Evolutionary conservation across 768 basidiomycete genomes (phyloP).

Genomic region (Phanerochaete carnosa): DNA sequence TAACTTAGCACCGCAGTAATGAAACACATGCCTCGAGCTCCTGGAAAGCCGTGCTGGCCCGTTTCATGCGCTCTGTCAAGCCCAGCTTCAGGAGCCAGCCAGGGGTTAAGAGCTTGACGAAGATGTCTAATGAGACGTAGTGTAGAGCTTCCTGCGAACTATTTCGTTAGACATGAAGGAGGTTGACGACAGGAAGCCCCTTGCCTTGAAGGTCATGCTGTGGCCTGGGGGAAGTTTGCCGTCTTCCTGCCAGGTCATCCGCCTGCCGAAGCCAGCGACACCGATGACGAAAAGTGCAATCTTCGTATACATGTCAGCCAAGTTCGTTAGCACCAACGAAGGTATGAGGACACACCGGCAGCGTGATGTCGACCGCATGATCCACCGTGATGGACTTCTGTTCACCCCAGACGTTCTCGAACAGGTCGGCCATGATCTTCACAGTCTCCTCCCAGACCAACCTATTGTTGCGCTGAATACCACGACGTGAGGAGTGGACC

Average conservation of each 20-base stretch:
- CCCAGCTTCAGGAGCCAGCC: slow-evolving; percentile 20
- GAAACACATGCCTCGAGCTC: slow-evolving; percentile 26
- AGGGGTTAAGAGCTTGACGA: slow-evolving; percentile 23
- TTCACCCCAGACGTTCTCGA: slow-evolving; percentile 43
- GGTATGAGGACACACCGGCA: slow-evolving; percentile 37
- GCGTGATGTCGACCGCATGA: slow-evolving; percentile 49
- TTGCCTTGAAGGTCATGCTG: too few relatives aligned
- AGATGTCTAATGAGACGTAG: slow-evolving; percentile 24
- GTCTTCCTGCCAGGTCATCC: too few relatives aligned
- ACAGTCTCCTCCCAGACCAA: slow-evolving; percentile 38
- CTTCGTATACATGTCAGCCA: too few relatives aligned
- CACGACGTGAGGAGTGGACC: background rate
- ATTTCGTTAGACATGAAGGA: background rate
- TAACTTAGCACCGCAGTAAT: background rate
- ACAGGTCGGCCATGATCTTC: slow-evolving; percentile 29
- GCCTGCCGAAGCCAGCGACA: too few relatives aligned
- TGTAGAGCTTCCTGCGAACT: slow-evolving; percentile 22
- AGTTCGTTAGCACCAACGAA: background rate
- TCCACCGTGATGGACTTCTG: slow-evolving; percentile 38
- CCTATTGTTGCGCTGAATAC: slow-evolving; percentile 36
- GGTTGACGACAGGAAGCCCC: too few relatives aligned
- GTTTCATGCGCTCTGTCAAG: slow-evolving; percentile 18
- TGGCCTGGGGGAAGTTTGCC: too few relatives aligned
- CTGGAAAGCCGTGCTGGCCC: slow-evolving; percentile 20
- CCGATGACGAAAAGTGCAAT: too few relatives aligned